These are phyloP conservation scores for Cardamine occulta DNA, from an alignment of 345 rosid species.

Conservation along the genomic window DNA sequence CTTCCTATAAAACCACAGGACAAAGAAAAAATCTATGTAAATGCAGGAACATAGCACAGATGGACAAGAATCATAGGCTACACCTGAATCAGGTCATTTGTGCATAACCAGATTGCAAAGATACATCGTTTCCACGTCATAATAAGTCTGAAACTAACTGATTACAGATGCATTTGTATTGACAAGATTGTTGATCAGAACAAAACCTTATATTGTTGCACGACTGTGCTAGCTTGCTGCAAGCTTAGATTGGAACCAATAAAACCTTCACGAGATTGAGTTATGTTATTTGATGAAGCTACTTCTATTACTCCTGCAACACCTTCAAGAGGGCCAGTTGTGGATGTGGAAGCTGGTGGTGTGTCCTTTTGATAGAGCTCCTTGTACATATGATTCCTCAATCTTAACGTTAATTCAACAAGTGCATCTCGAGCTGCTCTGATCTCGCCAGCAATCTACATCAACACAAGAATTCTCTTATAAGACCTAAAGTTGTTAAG, in stretches of 20 bases:
- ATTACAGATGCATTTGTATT: constrained; percentile 8
- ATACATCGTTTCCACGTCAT: constrained; percentile 1
- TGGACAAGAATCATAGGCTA: constrained; percentile 11
- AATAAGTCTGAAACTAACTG: constrained; percentile 9
- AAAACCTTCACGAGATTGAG: constrained; percentile 57
- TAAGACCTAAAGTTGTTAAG: constrained; percentile 7
- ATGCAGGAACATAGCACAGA: constrained; percentile 8
- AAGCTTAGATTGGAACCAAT: constrained; percentile 33
- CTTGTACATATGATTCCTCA: constrained; percentile 72
- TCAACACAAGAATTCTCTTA: constrained; percentile 28
- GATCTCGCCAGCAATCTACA: constrained; percentile 93
- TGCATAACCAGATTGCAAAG: constrained; percentile 7
- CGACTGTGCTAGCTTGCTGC: constrained; percentile 48
- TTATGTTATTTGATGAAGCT: constrained; percentile 55
- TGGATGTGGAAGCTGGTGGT: constrained; percentile 55
- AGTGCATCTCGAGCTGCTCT: constrained; percentile 91
- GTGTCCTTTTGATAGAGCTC: constrained; percentile 69
- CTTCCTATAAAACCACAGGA: constrained; percentile 54
- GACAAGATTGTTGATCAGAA: constrained; percentile 25
- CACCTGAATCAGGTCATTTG: constrained; percentile 14
- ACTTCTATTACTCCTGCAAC: constrained; percentile 55
- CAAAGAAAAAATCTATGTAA: constrained; percentile 19
- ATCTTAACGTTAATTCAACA: constrained; percentile 77
- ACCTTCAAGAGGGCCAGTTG: constrained; percentile 52
- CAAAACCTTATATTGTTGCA: constrained; percentile 62